Conservation (phyloP, 108 stramenopile species). For the Fistulifera pelliculosa region DNA sequence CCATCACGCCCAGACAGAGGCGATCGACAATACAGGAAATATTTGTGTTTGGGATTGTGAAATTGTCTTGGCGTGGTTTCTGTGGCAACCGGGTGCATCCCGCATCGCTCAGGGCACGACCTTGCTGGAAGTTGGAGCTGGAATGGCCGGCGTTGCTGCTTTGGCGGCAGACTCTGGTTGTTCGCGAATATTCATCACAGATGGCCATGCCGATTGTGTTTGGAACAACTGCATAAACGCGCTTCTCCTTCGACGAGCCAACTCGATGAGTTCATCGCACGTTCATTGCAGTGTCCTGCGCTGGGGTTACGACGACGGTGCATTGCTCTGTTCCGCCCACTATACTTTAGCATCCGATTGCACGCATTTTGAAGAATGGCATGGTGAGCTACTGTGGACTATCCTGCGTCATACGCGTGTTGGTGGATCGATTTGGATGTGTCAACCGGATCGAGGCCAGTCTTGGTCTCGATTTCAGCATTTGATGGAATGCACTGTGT, state of each 20-base stretch:
- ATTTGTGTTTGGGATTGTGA: slow-evolving; percentile 79
- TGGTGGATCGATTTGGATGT: slow-evolving; percentile 49
- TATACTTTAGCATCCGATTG: slow-evolving; percentile 62
- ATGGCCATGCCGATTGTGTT: slow-evolving; percentile 67
- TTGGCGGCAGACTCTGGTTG: slow-evolving; percentile 17
- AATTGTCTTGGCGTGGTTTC: slow-evolving; percentile 30
- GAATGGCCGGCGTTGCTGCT: slow-evolving; percentile 73
- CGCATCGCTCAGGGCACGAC: background rate
- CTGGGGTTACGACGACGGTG: slow-evolving; percentile 39
- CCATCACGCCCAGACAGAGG: slow-evolving; percentile 8
- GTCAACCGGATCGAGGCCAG: slow-evolving; percentile 61
- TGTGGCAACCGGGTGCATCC: background rate
- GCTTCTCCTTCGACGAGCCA: background rate
- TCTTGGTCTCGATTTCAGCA: slow-evolving; percentile 46
- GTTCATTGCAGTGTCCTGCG: slow-evolving; percentile 26
- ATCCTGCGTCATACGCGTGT: slow-evolving; percentile 41
- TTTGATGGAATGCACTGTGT: slow-evolving; percentile 21
- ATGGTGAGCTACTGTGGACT: slow-evolving; percentile 50
- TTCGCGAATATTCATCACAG: slow-evolving; percentile 36
- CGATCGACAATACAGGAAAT: slow-evolving; percentile 77
- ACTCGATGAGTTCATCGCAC: background rate
- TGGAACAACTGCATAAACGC: slow-evolving; percentile 52
- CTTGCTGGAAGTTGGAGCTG: slow-evolving; percentile 56
- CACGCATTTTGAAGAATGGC: slow-evolving; percentile 74
- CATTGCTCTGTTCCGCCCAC: slow-evolving; percentile 12